phyloP scores from a whole-genome alignment of 169 alveolate species.

The Besnoitia besnoiti region DNA sequence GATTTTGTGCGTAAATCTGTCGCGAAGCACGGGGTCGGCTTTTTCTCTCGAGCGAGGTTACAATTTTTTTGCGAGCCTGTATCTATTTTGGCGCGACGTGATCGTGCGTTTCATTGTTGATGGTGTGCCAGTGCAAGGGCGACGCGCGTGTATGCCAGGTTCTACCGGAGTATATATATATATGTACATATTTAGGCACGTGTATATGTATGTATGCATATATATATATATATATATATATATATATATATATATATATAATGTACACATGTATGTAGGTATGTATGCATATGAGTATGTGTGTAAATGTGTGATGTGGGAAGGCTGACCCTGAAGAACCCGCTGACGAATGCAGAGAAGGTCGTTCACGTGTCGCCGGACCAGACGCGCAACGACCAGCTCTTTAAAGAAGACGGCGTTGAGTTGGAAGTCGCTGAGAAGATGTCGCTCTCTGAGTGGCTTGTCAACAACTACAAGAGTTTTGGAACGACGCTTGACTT shows the following conservation, averaged over 20 bases:
- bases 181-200: neutral
- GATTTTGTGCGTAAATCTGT: no score
- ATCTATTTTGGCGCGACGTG: no score
- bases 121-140: no score
- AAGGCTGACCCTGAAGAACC: conserved; percentile 86
- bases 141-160: no score
- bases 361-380: conserved; percentile 79
- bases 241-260: neutral
- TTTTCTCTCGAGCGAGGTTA: neutral
- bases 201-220: neutral
- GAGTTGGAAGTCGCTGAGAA: conserved; percentile 92
- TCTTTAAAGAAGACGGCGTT: conserved; percentile 73
- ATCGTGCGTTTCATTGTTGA: no score
- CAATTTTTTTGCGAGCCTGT: no score
- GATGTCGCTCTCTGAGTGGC: conserved; percentile 96
- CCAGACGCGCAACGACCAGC: conserved; percentile 78
- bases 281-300: no score
- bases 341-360: conserved; percentile 83
- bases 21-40: neutral
- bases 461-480: conserved; percentile 93
- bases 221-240: neutral
- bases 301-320: no score
- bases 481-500: conserved; percentile 95
- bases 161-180: neutral
- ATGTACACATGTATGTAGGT: no score